phyloP scores from a whole-genome alignment of 192 early-diverging fungal genomes.

The Linnemannia schmuckeri region DNA sequence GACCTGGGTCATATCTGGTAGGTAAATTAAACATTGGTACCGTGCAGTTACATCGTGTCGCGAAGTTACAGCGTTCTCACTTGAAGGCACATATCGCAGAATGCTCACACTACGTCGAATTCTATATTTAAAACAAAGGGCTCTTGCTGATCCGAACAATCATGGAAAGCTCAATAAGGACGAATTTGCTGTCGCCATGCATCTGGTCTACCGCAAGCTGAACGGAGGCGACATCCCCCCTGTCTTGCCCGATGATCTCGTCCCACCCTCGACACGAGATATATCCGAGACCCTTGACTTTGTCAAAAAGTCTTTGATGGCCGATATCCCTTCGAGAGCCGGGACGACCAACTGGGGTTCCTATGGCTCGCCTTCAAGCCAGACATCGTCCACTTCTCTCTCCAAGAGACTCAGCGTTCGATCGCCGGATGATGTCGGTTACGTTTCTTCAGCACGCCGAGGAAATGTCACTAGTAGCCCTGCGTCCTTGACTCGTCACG shows the following conservation, averaged over 20 bases:
- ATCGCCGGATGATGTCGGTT: slow-evolving; percentile 56
- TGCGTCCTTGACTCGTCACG: slow-evolving; percentile 15
- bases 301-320: slow-evolving; percentile 75
- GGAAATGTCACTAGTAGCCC: slow-evolving; percentile 26
- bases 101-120: slow-evolving; percentile 2
- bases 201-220: slow-evolving; percentile 90
- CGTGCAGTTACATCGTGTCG: neutral
- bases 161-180: slow-evolving; percentile 92
- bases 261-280: slow-evolving; percentile 89
- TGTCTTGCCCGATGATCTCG: slow-evolving; percentile 83
- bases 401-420: slow-evolving; percentile 51
- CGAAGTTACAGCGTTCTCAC: neutral
- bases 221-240: slow-evolving; percentile 86
- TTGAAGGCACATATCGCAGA: neutral
- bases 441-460: slow-evolving; percentile 54
- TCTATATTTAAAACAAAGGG: slow-evolving; percentile 61
- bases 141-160: slow-evolving; percentile 81
- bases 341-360: slow-evolving; percentile 35
- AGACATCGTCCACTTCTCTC: slow-evolving; percentile 21
- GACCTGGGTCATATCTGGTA: slow-evolving; percentile 86
- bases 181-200: slow-evolving; percentile 98
- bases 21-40: neutral
- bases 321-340: slow-evolving; percentile 65
- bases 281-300: slow-evolving; percentile 75
- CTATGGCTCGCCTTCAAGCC: slow-evolving; percentile 36